Evolutionary conservation across 1,284 basidiomycete species (phyloP).

Genomic region (Volvariella surrecta): DNA sequence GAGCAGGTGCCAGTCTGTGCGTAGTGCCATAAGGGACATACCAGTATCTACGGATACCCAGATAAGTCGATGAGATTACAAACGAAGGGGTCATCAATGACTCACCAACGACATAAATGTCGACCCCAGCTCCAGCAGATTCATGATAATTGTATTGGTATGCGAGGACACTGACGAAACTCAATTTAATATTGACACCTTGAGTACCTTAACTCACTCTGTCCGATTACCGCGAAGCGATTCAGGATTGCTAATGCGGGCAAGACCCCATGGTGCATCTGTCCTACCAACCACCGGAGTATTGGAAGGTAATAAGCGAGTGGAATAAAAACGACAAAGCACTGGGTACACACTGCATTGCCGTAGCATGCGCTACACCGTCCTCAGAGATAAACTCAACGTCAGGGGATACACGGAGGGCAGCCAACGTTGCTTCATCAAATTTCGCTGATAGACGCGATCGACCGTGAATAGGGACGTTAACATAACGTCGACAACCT

Average conservation of each 20-base stretch:
- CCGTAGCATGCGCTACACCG: conserved; percentile 40
- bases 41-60: background rate
- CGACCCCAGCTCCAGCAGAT: conserved; percentile 24
- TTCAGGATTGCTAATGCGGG: conserved; percentile 18
- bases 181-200: conserved; percentile 2
- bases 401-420: conserved; percentile 25
- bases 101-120: conserved; percentile 25
- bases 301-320: background rate
- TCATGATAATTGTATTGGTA: conserved; percentile 23
- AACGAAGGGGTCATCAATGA: background rate
- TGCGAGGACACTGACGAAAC: background rate
- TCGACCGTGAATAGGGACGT: too few relatives aligned
- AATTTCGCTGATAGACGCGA: too few relatives aligned
- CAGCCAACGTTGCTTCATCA: background rate
- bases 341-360: conserved; percentile 13
- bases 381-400: conserved; percentile 68
- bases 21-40: too few relatives aligned
- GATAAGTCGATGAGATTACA: background rate
- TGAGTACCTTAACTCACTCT: too few relatives aligned
- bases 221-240: background rate
- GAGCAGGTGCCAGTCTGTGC: too few relatives aligned
- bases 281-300: too few relatives aligned
- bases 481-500: too few relatives aligned
- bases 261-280: conserved; percentile 25
- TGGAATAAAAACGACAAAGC: background rate